Evolutionary conservation across 2,329 filamentous ascomycete genomes (phyloP), one percentile per base, ranked within the genome.

Genomic region (Rhinocladiella mackenziei): DNA sequence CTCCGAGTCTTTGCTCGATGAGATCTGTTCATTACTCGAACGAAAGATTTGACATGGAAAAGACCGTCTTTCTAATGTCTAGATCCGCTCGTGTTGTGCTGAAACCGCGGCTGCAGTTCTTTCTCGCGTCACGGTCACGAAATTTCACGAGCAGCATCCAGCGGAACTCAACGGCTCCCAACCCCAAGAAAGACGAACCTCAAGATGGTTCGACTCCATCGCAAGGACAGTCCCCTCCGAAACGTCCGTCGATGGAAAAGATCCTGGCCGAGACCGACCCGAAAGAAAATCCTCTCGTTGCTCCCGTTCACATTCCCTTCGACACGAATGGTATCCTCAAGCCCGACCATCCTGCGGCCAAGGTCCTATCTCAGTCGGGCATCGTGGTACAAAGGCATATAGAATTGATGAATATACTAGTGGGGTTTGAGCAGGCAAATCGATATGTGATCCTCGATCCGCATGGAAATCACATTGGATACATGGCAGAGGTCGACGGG

Each of bases 361-460:
- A 68, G 5, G 68, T 83, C 14, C 65, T 83, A 14, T 70, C 74
- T 31, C 81, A 83, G 56, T 81, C 78, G 2, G 73, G 76, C 6
- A 66, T 83, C 32, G 73, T 83, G 5, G 71, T 83, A 7, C 78
- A 81, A 53, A 67, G 80, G 22, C 78, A 83, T 56, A 58, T 83
- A 19, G 80, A 83, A 58, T 72, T 82, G 66, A 80, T 81, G 75
- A 83, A 82, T 60, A 68, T 83, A 7, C 69, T 83, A 56, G 64
- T 81, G 60, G 79, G 80, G 1, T 82, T 82, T 53, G 80, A 83
- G 61, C 80, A 83, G 60, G 78, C 80, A 9, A 83, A 83, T 56
- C 72, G 73, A 59, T 83, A 83, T 58, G 72, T 80, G 10, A 80
- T 83, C 36, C 75, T 82, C 70, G 76, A 82, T 62, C 77, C 77